A percentile compares a stretch with the other conserved stretches of the same genome.
Conservation (phyloP, 1,284 basidiomycete genomes). For the Pterula multifida region DNA sequence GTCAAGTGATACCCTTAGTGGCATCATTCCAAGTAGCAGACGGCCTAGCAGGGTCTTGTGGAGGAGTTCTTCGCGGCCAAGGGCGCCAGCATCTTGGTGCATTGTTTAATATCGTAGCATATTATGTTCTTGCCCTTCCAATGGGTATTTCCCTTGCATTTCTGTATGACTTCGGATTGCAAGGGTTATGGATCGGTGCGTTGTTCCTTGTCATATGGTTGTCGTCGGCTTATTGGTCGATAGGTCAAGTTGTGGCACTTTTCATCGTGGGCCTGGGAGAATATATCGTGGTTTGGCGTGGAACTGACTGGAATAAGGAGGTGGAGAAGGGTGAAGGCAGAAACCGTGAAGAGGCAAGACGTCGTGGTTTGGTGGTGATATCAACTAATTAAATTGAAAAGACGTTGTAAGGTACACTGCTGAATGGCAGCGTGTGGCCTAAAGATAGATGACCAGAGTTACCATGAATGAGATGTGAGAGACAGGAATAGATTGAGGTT, state of each 20-base stretch:
- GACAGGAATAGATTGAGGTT: too few species aligned
- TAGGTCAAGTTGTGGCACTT: conserved; percentile 61
- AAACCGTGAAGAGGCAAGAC: conserved; percentile 38
- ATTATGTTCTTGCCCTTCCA: conserved; percentile 63
- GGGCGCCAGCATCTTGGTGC: conserved; percentile 67
- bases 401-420: too few species aligned
- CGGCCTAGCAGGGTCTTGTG: conserved; percentile 62
- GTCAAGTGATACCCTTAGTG: conserved; percentile 65
- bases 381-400: too few species aligned
- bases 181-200: conserved; percentile 60
- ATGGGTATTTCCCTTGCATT: conserved; percentile 63
- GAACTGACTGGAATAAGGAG: conserved; percentile 56
- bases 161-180: conserved; percentile 34
- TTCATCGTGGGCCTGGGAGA: conserved; percentile 64
- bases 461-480: too few species aligned
- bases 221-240: conserved; percentile 1
- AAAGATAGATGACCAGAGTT: too few species aligned
- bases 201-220: conserved; percentile 2
- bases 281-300: conserved; percentile 51
- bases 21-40: conserved; percentile 74
- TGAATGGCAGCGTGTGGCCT: too few species aligned
- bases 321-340: conserved; percentile 37
- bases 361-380: conserved; percentile 12
- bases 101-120: conserved; percentile 63
- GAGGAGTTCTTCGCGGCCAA: conserved; percentile 59